A percentile compares a stretch with the other conserved stretches of the same genome.
phyloP scores from a whole-genome alignment of 2,329 filamentous ascomycete species.

The Claviceps sp. region DNA sequence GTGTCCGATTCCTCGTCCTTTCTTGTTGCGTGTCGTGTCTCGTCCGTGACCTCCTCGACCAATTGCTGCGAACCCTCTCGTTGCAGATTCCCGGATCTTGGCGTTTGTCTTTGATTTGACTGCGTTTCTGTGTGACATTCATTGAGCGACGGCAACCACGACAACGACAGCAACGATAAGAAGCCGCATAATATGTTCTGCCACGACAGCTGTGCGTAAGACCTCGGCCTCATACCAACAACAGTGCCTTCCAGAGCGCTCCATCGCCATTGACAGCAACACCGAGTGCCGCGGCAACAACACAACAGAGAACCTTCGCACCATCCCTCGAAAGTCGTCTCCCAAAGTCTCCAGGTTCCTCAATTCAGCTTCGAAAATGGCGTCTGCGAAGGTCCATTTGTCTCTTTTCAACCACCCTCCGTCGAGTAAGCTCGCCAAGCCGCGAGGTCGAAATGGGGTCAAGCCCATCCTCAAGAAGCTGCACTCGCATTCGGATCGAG shows the following conservation, averaged over 20 bases:
- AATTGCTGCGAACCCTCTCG: not conserved
- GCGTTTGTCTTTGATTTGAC: slow-evolving; percentile 1
- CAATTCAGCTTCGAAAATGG: slow-evolving; percentile 9
- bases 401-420: slow-evolving; percentile 5
- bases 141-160: not conserved
- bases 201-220: not conserved
- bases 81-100: not conserved
- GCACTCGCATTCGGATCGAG: slow-evolving; percentile 39
- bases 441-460: slow-evolving; percentile 33
- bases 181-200: not conserved
- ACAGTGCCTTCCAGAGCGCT: not conserved
- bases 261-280: not conserved
- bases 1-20: not conserved
- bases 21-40: not conserved
- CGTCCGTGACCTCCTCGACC: not conserved
- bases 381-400: slow-evolving; percentile 17
- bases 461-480: slow-evolving; percentile 52
- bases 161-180: not conserved
- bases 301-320: not conserved
- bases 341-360: too few relatives aligned
- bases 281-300: not conserved
- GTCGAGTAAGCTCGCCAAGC: slow-evolving; percentile 26
- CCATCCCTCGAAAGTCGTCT: too few relatives aligned
- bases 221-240: not conserved
- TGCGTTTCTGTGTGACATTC: slow-evolving; percentile 1